A percentile compares a stretch with the other conserved stretches of the same genome.
Evolutionary conservation across 495 filamentous ascomycete genomes (phyloP).

Genomic region (Echria macrotheca): DNA sequence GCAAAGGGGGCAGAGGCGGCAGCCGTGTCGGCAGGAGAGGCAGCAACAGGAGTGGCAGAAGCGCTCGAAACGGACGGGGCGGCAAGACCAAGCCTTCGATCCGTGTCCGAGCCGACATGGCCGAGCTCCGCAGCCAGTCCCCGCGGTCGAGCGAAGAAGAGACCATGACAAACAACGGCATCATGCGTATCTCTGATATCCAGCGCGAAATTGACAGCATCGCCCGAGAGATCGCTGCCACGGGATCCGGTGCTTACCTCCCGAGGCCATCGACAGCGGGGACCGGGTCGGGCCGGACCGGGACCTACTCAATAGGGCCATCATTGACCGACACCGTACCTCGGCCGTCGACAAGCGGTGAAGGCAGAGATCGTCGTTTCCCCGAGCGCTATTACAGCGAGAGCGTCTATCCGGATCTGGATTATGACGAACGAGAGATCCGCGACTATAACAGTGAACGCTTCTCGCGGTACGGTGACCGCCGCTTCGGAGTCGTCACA

Average conservation of each 20-base stretch:
- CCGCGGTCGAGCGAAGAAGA: constrained; percentile 39
- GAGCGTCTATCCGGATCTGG: constrained; percentile 25
- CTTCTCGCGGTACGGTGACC: constrained; percentile 19
- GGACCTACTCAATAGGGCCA: background rate
- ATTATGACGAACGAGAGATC: constrained; percentile 9
- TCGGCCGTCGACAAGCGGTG: constrained; percentile 16
- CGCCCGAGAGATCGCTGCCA: constrained; percentile 25
- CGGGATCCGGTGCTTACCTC: constrained; percentile 18
- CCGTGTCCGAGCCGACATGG: constrained; percentile 22
- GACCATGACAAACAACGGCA: constrained; percentile 40
- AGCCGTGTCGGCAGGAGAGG: constrained; percentile 16
- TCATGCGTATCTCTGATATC: constrained; percentile 38
- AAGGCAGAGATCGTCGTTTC: constrained; percentile 4
- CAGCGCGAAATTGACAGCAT: constrained; percentile 31
- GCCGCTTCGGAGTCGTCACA: constrained; percentile 20
- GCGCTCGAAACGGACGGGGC: constrained; percentile 9
- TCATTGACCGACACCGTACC: background rate
- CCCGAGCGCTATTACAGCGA: constrained; percentile 26
- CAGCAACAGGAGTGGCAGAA: constrained; percentile 6
- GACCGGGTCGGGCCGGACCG: background rate
- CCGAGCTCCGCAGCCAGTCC: constrained; percentile 34
- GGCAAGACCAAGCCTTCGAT: constrained; percentile 23
- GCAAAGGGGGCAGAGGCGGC: constrained; percentile 20
- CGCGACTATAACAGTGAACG: constrained; percentile 21
- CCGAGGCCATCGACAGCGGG: constrained; percentile 5